Percentiles rank a stretch among this genome's conserved stretches.
Conservation (phyloP, 176 grass and related monocot species). For the Elaeis guineensis region DNA sequence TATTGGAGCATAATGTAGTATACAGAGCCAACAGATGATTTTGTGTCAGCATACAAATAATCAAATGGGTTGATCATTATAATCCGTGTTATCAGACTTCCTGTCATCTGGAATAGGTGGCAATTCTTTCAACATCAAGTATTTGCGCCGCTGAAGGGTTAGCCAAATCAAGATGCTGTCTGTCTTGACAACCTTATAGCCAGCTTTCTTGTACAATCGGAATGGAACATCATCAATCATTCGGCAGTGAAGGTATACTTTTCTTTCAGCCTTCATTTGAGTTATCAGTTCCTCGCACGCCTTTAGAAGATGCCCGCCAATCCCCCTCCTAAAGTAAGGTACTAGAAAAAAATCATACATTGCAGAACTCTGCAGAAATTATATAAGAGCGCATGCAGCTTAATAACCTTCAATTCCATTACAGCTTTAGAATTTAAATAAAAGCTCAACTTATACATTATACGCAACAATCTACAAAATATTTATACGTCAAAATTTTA, state of each 20-base stretch:
- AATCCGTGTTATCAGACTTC: conserved; percentile 9
- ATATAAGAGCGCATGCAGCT: too few relatives aligned
- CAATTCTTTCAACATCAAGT: conserved; percentile 73
- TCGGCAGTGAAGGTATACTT: conserved; percentile 76
- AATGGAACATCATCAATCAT: conserved; percentile 64
- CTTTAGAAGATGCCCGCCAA: conserved; percentile 65
- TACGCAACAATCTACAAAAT: too few relatives aligned
- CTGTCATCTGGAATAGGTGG: conserved; percentile 16
- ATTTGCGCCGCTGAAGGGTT: conserved; percentile 64
- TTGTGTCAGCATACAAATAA: conserved; percentile 5
- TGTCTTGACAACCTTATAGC: conserved; percentile 44
- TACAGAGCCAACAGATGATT: not conserved
- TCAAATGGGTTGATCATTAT: conserved; percentile 23
- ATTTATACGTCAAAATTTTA: too few relatives aligned
- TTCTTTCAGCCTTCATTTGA: conserved; percentile 48
- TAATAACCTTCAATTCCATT: too few relatives aligned
- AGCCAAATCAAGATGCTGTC: conserved; percentile 78
- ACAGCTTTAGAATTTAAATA: too few relatives aligned
- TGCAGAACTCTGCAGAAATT: too few relatives aligned
- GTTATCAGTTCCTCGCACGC: conserved; percentile 65
- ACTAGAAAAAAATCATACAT: too few relatives aligned
- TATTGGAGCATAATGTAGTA: too few relatives aligned
- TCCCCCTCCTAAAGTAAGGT: conserved; percentile 40
- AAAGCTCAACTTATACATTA: too few relatives aligned
- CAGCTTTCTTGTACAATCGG: conserved; percentile 69